These are phyloP conservation scores for Volvox africanus DNA, from an alignment of 139 green algal genomes.

Conservation along the genomic window DNA sequence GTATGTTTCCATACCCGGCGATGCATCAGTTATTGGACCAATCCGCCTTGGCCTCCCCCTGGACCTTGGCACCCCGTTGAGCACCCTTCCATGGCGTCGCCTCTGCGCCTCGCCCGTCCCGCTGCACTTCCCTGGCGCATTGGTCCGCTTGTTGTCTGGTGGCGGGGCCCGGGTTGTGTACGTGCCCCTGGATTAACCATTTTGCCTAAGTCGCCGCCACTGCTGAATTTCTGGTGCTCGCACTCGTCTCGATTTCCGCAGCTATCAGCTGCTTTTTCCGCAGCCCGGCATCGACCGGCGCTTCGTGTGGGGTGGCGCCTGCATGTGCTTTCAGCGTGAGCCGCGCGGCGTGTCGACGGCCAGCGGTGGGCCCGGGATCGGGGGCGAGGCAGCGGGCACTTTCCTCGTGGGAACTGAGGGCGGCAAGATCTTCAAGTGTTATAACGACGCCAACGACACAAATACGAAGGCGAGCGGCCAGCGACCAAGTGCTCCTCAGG, in stretches of 20 bases:
- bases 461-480: slow-evolving; percentile 29
- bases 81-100: too few species aligned
- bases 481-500: not conserved
- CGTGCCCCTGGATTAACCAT: too few species aligned
- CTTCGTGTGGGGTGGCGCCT: slow-evolving; percentile 68
- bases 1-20: too few species aligned
- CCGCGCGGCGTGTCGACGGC: not conserved
- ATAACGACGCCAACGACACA: slow-evolving; percentile 54
- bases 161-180: too few species aligned
- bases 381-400: slow-evolving; percentile 32
- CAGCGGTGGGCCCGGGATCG: not conserved
- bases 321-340: slow-evolving; percentile 64
- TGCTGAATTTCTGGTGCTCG: too few species aligned
- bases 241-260: slow-evolving; percentile 32
- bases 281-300: slow-evolving; percentile 56
- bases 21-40: too few species aligned
- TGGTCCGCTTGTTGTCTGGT: too few species aligned
- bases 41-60: too few species aligned
- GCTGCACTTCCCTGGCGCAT: too few species aligned
- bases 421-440: slow-evolving; percentile 66
- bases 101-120: too few species aligned
- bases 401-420: slow-evolving; percentile 68
- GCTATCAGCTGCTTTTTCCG: slow-evolving; percentile 71
- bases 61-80: too few species aligned
- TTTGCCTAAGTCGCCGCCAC: too few species aligned